Percentiles rank a stretch among this genome's conserved stretches.
Conservation (phyloP, 805 yeast genomes). For the Lipomyces sp. region DNA sequence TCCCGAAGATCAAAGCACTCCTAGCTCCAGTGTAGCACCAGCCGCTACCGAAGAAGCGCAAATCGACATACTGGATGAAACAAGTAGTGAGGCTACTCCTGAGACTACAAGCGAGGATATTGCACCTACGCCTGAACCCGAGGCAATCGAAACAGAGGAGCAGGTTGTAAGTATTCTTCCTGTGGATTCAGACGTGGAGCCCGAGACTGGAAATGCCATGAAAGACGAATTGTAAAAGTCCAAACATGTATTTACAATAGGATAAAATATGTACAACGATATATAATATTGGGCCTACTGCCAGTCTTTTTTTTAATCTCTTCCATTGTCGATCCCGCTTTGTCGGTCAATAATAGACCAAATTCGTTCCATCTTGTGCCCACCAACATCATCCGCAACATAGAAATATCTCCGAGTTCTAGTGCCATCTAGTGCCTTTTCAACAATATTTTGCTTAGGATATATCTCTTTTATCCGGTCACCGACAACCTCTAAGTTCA, state of each 20-base stretch:
- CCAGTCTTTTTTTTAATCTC: slow-evolving; percentile 42
- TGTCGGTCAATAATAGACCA: slow-evolving; percentile 82
- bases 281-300: not conserved
- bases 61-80: slow-evolving; percentile 2
- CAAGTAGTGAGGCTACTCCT: slow-evolving; percentile 13
- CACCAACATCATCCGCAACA: slow-evolving; percentile 76
- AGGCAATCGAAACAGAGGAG: not conserved
- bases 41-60: slow-evolving; percentile 14
- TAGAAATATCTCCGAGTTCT: slow-evolving; percentile 52
- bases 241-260: slow-evolving; percentile 10
- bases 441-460: slow-evolving; percentile 19
- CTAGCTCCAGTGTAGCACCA: slow-evolving; percentile 4
- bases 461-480: slow-evolving; percentile 40
- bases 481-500: slow-evolving; percentile 51
- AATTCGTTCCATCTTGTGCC: slow-evolving; percentile 78
- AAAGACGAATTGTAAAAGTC: slow-evolving; percentile 33
- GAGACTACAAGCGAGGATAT: slow-evolving; percentile 5
- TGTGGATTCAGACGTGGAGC: not conserved
- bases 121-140: slow-evolving; percentile 7
- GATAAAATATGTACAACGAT: slow-evolving; percentile 4
- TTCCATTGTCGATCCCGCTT: slow-evolving; percentile 69
- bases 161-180: not conserved
- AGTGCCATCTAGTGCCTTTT: slow-evolving; percentile 25
- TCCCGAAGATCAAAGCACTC: slow-evolving; percentile 13
- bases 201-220: not conserved